A percentile compares a stretch with the other conserved stretches of the same genome.
phyloP scores from a whole-genome alignment of 306 rosid species.

The Begonia peltatifolia region DNA sequence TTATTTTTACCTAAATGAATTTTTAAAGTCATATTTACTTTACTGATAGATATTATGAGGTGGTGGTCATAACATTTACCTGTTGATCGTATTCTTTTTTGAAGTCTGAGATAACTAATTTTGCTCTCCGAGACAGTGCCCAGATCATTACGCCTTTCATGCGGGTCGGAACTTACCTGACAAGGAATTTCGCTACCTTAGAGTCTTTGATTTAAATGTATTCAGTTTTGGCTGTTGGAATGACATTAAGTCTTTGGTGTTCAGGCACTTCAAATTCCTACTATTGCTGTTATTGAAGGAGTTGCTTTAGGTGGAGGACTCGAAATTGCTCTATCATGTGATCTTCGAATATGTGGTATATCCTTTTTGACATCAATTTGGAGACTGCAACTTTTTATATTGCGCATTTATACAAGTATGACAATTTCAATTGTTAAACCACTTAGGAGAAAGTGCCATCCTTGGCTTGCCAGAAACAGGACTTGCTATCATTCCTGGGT shows the following conservation, averaged over 20 bases:
- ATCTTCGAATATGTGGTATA: conserved; percentile 88
- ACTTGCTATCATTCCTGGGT: conserved; percentile 98
- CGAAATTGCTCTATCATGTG: conserved; percentile 92
- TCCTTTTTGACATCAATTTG: conserved; percentile 1
- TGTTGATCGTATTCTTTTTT: not conserved
- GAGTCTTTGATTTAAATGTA: not conserved
- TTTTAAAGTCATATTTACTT: not conserved
- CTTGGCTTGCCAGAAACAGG: conserved; percentile 94
- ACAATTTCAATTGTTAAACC: conserved; percentile 14
- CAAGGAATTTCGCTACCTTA: too few relatives aligned
- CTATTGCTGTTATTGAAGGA: conserved; percentile 86
- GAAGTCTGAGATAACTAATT: not conserved
- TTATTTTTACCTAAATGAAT: too few relatives aligned
- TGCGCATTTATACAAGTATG: conserved; percentile 9
- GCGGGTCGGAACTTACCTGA: too few relatives aligned
- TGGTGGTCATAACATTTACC: not conserved
- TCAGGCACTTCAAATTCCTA: conserved; percentile 59
- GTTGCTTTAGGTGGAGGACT: conserved; percentile 95
- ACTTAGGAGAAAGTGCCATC: conserved; percentile 56
- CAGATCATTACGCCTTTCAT: too few relatives aligned
- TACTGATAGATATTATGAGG: not conserved
- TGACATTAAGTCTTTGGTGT: conserved; percentile 11
- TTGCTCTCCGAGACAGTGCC: too few relatives aligned
- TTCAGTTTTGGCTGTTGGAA: conserved; percentile 10
- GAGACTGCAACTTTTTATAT: not conserved